Evolutionary conservation across 306 rosid species (phyloP).

Genomic region (Mimosa bimucronata): DNA sequence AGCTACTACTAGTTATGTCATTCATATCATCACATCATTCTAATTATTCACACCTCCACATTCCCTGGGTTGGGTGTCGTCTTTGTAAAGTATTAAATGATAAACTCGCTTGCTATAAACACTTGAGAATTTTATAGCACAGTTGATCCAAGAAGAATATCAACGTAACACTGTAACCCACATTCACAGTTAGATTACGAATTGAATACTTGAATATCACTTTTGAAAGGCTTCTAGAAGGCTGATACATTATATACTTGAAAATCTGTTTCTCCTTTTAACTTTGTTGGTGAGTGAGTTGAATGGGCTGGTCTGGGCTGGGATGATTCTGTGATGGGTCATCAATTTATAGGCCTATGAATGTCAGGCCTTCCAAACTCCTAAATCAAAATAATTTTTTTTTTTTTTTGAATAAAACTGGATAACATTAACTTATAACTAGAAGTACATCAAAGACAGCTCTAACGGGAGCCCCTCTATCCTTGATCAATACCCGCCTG

Average conservation of each 20-base stretch:
- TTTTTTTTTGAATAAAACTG: too few species aligned
- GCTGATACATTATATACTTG: neutral
- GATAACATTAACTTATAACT: too few species aligned
- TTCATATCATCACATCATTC: neutral
- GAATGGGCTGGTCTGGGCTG: neutral
- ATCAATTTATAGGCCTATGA: neutral
- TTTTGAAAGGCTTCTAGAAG: neutral
- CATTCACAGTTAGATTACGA: too few species aligned
- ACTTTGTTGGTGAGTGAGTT: neutral
- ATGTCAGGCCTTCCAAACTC: neutral
- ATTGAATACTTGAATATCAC: neutral
- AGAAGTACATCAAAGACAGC: too few species aligned
- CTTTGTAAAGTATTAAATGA: neutral
- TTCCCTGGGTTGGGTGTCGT: neutral
- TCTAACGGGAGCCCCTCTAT: too few species aligned
- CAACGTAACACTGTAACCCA: neutral
- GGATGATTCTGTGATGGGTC: neutral
- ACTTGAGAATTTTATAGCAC: neutral
- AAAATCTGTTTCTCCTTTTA: too few species aligned
- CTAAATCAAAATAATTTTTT: neutral
- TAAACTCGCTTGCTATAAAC: neutral
- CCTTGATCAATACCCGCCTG: too few species aligned
- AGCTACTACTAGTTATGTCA: neutral
- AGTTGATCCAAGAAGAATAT: too few species aligned
- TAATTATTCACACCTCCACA: neutral